Percentiles rank a stretch among this genome's conserved stretches.
phyloP scores from a whole-genome alignment of 2,329 filamentous ascomycete genomes.

The Ambrosiella xylebori region DNA sequence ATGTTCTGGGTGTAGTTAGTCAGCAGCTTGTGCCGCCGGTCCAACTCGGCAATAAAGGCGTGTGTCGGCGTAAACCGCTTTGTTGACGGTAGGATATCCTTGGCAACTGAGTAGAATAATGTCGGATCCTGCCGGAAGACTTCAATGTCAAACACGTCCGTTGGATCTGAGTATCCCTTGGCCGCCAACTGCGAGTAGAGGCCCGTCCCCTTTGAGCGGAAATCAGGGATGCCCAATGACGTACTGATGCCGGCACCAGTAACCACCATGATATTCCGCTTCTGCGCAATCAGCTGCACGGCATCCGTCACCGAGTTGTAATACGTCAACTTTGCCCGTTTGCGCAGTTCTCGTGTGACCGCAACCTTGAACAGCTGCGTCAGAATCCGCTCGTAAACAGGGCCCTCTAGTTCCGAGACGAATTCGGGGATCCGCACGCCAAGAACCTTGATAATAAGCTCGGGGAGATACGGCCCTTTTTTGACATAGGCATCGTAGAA shows the following conservation, averaged over 20 bases:
- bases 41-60: conserved; percentile 76
- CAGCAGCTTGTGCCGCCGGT: conserved; percentile 73
- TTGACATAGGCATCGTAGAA: conserved; percentile 5
- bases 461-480: neutral
- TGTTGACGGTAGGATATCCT: conserved; percentile 70
- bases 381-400: conserved; percentile 1
- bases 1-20: conserved; percentile 99
- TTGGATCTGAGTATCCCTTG: conserved; percentile 64
- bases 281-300: conserved; percentile 53
- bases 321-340: conserved; percentile 58
- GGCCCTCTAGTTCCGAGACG: conserved; percentile 2
- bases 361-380: conserved; percentile 49
- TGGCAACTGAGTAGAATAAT: conserved; percentile 82
- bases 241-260: conserved; percentile 95
- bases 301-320: conserved; percentile 85
- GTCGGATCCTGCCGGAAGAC: conserved; percentile 73
- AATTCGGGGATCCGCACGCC: conserved; percentile 7
- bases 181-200: conserved; percentile 74
- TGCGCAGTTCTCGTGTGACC: conserved; percentile 64
- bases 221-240: conserved; percentile 90
- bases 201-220: conserved; percentile 81
- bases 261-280: conserved; percentile 76
- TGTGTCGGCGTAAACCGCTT: conserved; percentile 81
- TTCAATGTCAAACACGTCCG: conserved; percentile 86
- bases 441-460: conserved; percentile 5